Evolutionary conservation across 75 land plant genomes (phyloP).

Genomic region (Isoetes taiwanensis): DNA sequence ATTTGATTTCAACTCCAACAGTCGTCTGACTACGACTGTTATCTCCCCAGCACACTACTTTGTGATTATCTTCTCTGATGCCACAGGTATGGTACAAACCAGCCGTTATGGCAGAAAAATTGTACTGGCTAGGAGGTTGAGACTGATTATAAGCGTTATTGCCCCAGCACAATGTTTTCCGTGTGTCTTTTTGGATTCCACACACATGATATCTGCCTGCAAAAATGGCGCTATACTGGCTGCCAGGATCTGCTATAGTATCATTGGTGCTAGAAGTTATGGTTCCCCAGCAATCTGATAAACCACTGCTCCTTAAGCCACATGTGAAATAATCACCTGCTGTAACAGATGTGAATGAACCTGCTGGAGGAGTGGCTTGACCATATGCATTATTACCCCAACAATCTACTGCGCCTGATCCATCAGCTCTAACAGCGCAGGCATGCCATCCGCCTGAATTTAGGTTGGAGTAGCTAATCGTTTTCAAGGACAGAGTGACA

Average conservation of each 20-base stretch:
- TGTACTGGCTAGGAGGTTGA: not conserved
- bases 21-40: constrained; percentile 23
- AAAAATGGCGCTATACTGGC: not conserved
- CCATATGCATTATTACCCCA: constrained; percentile 11
- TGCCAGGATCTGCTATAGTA: not conserved
- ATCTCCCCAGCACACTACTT: not conserved
- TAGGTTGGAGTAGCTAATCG: not conserved
- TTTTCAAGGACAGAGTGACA: not conserved
- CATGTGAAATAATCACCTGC: constrained; percentile 7
- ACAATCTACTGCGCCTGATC: constrained; percentile 4
- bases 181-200: not conserved
- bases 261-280: not conserved
- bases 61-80: not conserved
- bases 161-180: not conserved
- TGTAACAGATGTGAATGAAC: not conserved
- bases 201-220: not conserved
- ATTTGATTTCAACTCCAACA: constrained; percentile 30
- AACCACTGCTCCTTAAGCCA: not conserved
- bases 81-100: not conserved
- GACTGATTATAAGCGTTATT: not conserved
- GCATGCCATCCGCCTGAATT: constrained; percentile 8
- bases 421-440: not conserved
- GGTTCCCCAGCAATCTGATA: constrained; percentile 7
- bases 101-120: not conserved
- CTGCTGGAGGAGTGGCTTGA: not conserved